Conservation (phyloP, 495 filamentous ascomycete species). For the Peziza echinospora region DNA sequence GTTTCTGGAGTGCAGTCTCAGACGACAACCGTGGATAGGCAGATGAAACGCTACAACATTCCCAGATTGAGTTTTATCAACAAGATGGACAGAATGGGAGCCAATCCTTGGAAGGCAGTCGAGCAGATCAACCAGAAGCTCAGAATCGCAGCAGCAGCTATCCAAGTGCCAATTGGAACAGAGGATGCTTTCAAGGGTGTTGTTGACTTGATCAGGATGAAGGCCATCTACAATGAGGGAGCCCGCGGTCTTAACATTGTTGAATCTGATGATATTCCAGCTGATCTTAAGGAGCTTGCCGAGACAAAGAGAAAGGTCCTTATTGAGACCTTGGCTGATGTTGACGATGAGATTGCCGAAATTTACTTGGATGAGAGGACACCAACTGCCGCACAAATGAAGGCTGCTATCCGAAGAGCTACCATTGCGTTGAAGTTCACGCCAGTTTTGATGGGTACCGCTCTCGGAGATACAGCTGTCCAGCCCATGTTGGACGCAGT, state of each 20-base stretch:
- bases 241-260: conserved; percentile 45
- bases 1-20: conserved; percentile 94
- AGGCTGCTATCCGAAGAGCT: conserved; percentile 68
- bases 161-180: conserved; percentile 85
- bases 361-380: conserved; percentile 72
- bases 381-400: conserved; percentile 61
- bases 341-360: conserved; percentile 96
- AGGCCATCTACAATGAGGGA: conserved; percentile 77
- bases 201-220: conserved; percentile 83
- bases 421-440: conserved; percentile 82
- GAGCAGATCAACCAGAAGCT: conserved; percentile 95
- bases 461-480: conserved; percentile 80
- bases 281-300: conserved; percentile 46
- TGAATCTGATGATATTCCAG: conserved; percentile 60
- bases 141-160: conserved; percentile 71
- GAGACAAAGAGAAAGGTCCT: conserved; percentile 62
- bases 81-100: conserved; percentile 99
- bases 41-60: conserved; percentile 97
- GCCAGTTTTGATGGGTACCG: conserved; percentile 90
- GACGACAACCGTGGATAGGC: conserved; percentile 93
- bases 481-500: conserved; percentile 97
- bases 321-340: conserved; percentile 89
- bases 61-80: conserved; percentile 92
- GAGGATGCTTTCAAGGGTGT: conserved; percentile 90
- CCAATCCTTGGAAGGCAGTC: conserved; percentile 93